phyloP scores from a whole-genome alignment of 2,329 filamentous ascomycete genomes.

The Pseudocercospora cruenta region DNA sequence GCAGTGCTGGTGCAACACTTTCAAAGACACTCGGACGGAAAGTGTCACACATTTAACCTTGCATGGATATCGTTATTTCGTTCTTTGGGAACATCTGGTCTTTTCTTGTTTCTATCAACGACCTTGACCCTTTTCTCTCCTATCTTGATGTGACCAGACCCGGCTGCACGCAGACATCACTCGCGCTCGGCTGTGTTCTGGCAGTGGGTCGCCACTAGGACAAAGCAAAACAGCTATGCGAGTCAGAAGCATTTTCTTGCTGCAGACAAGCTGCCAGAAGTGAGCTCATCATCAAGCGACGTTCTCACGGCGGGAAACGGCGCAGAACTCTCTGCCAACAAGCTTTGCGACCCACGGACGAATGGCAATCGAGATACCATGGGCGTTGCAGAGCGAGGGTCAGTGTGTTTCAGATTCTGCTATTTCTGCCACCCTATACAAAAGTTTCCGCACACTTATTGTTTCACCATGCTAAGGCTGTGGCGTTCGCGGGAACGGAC shows the following conservation, averaged over 20 bases:
- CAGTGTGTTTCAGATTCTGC: constrained; percentile 12
- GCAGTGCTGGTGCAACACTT: background rate
- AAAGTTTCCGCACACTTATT: background rate
- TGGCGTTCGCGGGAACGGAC: background rate
- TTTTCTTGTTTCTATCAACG: background rate
- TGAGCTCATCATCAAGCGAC: background rate
- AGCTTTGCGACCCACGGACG: background rate
- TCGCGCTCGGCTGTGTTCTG: background rate
- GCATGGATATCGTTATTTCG: background rate
- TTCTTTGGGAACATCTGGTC: background rate
- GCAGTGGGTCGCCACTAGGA: background rate
- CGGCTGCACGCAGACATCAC: background rate
- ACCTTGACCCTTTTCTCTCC: background rate
- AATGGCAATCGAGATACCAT: background rate
- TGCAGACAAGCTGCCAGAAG: background rate
- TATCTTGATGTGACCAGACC: background rate
- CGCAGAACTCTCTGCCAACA: constrained; percentile 3
- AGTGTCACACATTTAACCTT: background rate
- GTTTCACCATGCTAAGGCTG: background rate
- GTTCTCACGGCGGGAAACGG: background rate
- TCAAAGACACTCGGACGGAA: background rate
- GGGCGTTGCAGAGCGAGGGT: background rate
- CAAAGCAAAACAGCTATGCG: constrained; percentile 3
- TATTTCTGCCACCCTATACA: constrained; percentile 1
- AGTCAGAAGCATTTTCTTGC: constrained; percentile 1